Base-by-base conservation (phyloP, 495 filamentous ascomycete genomes). In the Apiosordaria backusii region DNA sequence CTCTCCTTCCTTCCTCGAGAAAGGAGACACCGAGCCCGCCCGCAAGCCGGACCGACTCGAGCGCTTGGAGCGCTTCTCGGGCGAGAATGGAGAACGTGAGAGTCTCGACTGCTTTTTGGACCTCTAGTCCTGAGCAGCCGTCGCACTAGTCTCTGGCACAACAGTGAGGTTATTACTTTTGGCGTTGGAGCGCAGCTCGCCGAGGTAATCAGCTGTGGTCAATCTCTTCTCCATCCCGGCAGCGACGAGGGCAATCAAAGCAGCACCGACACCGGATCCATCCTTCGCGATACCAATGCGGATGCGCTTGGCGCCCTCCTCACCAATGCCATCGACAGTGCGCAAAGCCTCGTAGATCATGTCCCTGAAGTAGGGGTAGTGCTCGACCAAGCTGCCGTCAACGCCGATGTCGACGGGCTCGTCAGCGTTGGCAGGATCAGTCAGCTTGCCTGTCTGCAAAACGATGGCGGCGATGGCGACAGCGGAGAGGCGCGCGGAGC, bases 201-300 rank as follows among this genome's bases (percentile, higher is more conserved):
- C 64, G 18, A 75, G 50, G 54, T 64, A 71, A 21, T 71, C 70
- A n/a, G 59, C 54, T n/a, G 63, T 65, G 60, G 16, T 58, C 52
- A 19, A 60, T 27, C 21, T 73, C 73, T 79, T 78, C 73, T 84
- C 82, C 81, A 83, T 84, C 45, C 74, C 74, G 18, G 80, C 81
- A 1, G 84, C 83, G 1, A 94, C 89, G 16, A 96, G 82, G 35
- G 93, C 93, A 77, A 96, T 97, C 70, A 97, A 76, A 59, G 93
- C 93, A 9, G 93, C 93, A 26, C 93, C 93, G 58, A 97, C 93
- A 62, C 93, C 93, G 65, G 87, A 90, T 58, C 93, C 93, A 79
- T 97, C 93, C 84, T 95, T 94, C 62, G 93, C 93, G 76, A 97
- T 92, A 15, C 92, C 93, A 70, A 97, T 96, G 53, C 91, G 83